Base-by-base conservation (phyloP, 1,284 basidiomycete species). In the Vanrija sp. region DNA sequence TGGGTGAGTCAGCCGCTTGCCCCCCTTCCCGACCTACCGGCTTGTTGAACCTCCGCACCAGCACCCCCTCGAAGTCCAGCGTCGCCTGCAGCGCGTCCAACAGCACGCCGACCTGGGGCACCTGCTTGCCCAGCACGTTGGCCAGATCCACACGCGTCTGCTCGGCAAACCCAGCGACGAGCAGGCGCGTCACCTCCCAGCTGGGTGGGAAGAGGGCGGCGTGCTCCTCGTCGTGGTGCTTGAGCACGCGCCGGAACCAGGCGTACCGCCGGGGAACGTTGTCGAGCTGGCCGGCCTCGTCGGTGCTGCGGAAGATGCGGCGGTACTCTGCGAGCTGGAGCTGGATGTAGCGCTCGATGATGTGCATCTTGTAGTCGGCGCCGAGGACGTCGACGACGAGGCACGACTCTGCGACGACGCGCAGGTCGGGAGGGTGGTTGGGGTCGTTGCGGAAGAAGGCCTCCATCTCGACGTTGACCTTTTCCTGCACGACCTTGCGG, bases 251-350 rank as follows among this genome's bases (percentile, higher is more conserved):
- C 20, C 88, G 80, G 77, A 98, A 98, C 92, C 94, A 99, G 2
- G 94, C 90, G 64, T 93, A 98, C 37, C 96, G 83, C 16, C 95
- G 81, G 0, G 89, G 84, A 6, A 98, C 83, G 61, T 99, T 99
- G 76, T 99, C 96, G 42, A 99, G 80, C 71, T 97, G 92, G 1
- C 95, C 96, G 0, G 96, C 83, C 76, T 97, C 93, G 65, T 95
- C 91, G 1, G 85, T 85, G 3, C 86, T 82, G 56, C 89, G 85
- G 77, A 99, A 99, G 68, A 99, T 95, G 16, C 94, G 86, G 12
- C 94, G 85, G 70, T 99, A 99, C 72, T 98, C 96, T 67, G 92
- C 89, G 27, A 99, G 81, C 70, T 97, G 90, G 10, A 94, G 81
- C 12, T 86, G 84, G 41, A 90, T 86, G 69, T 97, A 98, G 56